These are phyloP conservation scores for Pseudocercospora pini-densiflorae DNA, from an alignment of 2,329 filamentous ascomycete species.

Conservation along the genomic window DNA sequence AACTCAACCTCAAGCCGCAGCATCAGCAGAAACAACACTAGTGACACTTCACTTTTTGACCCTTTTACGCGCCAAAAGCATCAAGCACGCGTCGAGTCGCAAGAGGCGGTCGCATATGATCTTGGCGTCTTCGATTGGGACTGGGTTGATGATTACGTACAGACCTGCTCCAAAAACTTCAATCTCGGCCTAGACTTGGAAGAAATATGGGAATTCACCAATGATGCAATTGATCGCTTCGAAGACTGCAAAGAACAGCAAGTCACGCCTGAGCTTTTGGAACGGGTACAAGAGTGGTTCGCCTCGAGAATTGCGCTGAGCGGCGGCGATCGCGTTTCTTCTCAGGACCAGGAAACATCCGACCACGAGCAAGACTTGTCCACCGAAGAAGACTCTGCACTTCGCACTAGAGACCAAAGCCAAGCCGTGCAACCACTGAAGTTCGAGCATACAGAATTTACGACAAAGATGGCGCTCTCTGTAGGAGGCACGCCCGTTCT, in stretches of 20 bases:
- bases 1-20: background rate
- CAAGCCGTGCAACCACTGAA: background rate
- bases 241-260: background rate
- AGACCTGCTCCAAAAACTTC: background rate
- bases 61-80: background rate
- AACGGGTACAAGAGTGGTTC: slow-evolving; percentile 14
- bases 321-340: background rate
- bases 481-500: slow-evolving; percentile 42
- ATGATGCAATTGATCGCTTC: background rate
- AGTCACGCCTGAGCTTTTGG: background rate
- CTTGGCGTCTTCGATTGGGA: background rate
- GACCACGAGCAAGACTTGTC: background rate
- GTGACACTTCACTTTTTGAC: background rate
- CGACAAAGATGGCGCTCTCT: slow-evolving; percentile 14
- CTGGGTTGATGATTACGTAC: background rate
- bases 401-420: background rate
- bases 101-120: background rate
- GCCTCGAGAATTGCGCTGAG: background rate
- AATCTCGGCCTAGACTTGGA: background rate
- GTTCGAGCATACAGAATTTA: background rate
- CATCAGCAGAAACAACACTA: background rate
- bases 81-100: background rate
- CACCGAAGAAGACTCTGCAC: background rate
- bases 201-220: background rate
- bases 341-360: background rate